Conservation (phyloP, 768 basidiomycete genomes). For the Crucibulum laeve region DNA sequence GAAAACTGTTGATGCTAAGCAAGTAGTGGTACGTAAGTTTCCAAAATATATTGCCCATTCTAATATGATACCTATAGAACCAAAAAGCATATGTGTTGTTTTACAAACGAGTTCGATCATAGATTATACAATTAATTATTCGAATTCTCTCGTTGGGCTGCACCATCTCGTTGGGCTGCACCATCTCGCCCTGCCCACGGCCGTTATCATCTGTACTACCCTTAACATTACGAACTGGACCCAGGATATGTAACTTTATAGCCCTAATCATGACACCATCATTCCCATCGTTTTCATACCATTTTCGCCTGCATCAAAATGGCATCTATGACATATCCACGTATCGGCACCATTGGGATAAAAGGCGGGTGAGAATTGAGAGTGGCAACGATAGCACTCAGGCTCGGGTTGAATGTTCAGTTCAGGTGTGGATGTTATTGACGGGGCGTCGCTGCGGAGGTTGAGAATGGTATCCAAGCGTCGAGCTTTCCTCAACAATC, state of each 20-base stretch:
- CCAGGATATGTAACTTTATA: conserved; percentile 36
- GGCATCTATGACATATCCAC: conserved; percentile 45
- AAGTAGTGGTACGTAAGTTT: conserved; percentile 67
- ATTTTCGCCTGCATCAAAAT: conserved; percentile 30
- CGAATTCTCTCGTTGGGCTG: conserved; percentile 12
- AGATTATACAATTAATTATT: conserved; percentile 31
- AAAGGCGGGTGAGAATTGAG: conserved; percentile 75
- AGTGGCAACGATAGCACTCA: conserved; percentile 58
- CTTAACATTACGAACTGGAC: conserved; percentile 22
- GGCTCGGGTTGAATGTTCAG: conserved; percentile 24
- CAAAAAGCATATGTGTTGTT: conserved; percentile 78
- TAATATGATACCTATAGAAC: conserved; percentile 22
- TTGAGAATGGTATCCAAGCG: conserved; percentile 74
- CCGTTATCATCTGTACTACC: conserved; percentile 26
- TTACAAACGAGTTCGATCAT: conserved; percentile 61
- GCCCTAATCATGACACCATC: conserved; percentile 29
- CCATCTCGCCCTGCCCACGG: no score
- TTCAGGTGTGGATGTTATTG: conserved; percentile 13
- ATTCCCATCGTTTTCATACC: conserved; percentile 25
- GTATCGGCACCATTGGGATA: conserved; percentile 31
- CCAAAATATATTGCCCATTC: conserved; percentile 2
- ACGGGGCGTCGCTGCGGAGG: conserved; percentile 31
- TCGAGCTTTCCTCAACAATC: conserved; percentile 83
- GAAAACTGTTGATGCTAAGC: conserved; percentile 63
- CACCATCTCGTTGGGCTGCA: background rate